Base-by-base conservation (phyloP, 2,329 filamentous ascomycete genomes). In the Diaporthe aspalathi region DNA sequence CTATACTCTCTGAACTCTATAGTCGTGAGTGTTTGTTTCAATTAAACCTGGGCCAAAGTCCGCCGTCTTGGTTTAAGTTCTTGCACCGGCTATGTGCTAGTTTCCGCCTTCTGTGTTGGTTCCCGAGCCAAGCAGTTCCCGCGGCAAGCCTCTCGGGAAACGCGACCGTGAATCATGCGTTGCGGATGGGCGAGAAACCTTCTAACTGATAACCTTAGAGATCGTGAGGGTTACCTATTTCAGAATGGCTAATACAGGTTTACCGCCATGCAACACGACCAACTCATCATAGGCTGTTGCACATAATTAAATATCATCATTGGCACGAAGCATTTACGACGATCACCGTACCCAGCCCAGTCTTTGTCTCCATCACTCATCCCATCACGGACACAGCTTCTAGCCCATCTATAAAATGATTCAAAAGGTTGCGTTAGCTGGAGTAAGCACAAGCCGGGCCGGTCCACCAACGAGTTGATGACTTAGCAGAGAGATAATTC, bases 51-150 rank as follows among this genome's bases (percentile, higher is more conserved):
- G 40, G 40, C 32, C 22, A 40, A 40, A 57, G n/a, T 24, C 54
- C 40, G 35, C n/a, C 40, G 35, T 43, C 54, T 57, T 40, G n/a
- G n/a, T 24, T 56, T 57, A 57, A 57, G 54, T 57, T 57, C n/a
- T 17, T 24, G 54, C 32, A 40, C n/a, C 32, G 54, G 54, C 54
- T 24, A 57, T 57, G 8, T 57, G 14, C 32, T 43, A 35, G 16
- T 57, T 57, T 12, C 54, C 54, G 54, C 54, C n/a, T n/a, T 17
- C 20, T 56, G n/a, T 17, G 12, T 20, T 35, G 40, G 32, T 57
- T 40, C 32, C 32, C 54, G 54, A 57, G 8, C 32, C n/a, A n/a
- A n/a, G n/a, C 5, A 32, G 32, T 32, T 32, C 32, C 32, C 32
- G 32, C 32, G 8, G 8, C 8, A 5, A 32, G n/a, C 7, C 54